Evolutionary conservation across 306 rosid genomes (phyloP), one percentile per base, ranked within the genome.

Genomic region (Fragaria iinumae): DNA sequence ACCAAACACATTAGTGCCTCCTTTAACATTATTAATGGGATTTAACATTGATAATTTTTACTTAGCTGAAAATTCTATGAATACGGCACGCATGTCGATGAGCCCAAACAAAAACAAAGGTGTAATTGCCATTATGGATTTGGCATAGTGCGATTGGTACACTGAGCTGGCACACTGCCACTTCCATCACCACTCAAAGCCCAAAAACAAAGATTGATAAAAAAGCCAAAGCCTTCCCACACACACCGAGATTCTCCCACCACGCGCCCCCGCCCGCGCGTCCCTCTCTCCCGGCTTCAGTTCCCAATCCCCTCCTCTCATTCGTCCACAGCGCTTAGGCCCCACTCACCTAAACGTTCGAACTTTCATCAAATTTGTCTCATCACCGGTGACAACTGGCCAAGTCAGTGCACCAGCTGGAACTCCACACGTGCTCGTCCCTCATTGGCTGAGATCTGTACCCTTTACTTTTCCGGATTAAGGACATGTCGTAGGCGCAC

Each of bases 341-440:
- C 68, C 68, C 43, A 13, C 39, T 63, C 27, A 1, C 71, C 34
- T 5, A 41, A 10, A 18, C 48, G 0, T 45, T 8, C 23, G 27
- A 65, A 36, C 9, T 27, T 29, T 27, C 67, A 60, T 60, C 39
- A 27, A 63, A 14, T 4, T 64, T 38, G 27, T 66, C 48, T 38
- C 14, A 52, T 57, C 60, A 79, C 77, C 57, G 67, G 80, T 86
- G 89, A 83, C 98, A 93, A 76, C 93, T 90, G 91, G 88, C 57
- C 74, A 65, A 25, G 34, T 32, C 64, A 57, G 9, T 32, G 53
- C 69, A 62, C 91, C 95, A 92, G 97, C 96, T 95, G 96, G 82
- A 66, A 0, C 0, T 0, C 0, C 16, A 32, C 79, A 84, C 82
- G 72, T 87, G 90, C 23, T 57, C 1, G 0, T 0, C 0, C 3